These are phyloP conservation scores for Phascolomyces articulosus DNA, from an alignment of 371 early-diverging fungal species.

Conservation along the genomic window DNA sequence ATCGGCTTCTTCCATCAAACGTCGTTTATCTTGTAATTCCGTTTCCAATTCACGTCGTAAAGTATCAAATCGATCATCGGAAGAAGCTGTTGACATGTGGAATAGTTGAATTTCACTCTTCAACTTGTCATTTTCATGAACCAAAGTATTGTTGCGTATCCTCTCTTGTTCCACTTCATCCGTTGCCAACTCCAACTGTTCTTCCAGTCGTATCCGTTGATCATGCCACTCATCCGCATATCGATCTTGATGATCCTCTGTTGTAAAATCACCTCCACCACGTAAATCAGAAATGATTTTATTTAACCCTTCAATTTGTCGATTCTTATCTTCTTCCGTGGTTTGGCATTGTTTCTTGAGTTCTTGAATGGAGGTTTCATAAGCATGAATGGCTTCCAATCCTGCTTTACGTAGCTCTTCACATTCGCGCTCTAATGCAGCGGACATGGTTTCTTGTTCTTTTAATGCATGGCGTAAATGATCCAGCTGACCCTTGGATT, in stretches of 20 bases:
- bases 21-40: slow-evolving; percentile 41
- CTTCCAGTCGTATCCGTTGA: slow-evolving; percentile 42
- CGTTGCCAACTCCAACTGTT: slow-evolving; percentile 42
- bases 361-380: slow-evolving; percentile 31
- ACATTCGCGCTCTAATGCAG: slow-evolving; percentile 41
- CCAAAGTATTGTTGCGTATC: slow-evolving; percentile 15
- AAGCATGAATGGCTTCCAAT: slow-evolving; percentile 35
- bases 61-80: slow-evolving; percentile 24
- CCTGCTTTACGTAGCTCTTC: slow-evolving; percentile 39
- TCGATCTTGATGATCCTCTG: slow-evolving; percentile 21
- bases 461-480: slow-evolving; percentile 18
- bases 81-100: slow-evolving; percentile 12
- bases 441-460: slow-evolving; percentile 30
- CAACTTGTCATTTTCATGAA: slow-evolving; percentile 21
- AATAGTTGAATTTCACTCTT: slow-evolving; percentile 23
- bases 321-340: slow-evolving; percentile 9
- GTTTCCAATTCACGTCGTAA: slow-evolving; percentile 37
- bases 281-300: slow-evolving; percentile 30
- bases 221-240: slow-evolving; percentile 24
- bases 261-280: slow-evolving; percentile 16
- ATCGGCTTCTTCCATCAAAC: slow-evolving; percentile 46
- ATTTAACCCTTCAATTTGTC: slow-evolving; percentile 14
- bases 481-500: slow-evolving; percentile 13
- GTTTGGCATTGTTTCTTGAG: slow-evolving; percentile 16
- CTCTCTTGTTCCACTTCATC: slow-evolving; percentile 36